Evolutionary conservation across 2,329 filamentous ascomycete genomes (phyloP).

Genomic region (Mycosphaerella sp.): DNA sequence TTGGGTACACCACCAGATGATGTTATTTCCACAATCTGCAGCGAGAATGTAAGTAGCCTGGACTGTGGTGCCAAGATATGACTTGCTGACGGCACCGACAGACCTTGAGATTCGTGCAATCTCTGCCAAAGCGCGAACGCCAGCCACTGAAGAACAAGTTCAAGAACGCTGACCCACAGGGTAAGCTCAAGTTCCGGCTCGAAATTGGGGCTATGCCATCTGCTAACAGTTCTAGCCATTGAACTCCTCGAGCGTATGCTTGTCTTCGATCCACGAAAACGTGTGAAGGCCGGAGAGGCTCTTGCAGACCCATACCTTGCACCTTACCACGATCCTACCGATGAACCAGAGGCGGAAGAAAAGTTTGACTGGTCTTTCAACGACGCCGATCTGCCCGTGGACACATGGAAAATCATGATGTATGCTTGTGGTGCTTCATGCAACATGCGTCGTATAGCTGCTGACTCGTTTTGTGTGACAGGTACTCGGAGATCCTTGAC

Average conservation of each 20-base stretch:
- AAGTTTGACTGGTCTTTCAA: conserved; percentile 99
- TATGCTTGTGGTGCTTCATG: conserved; percentile 42
- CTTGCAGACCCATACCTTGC: conserved; percentile 89
- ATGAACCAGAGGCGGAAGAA: conserved; percentile 91
- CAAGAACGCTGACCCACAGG: conserved; percentile 75
- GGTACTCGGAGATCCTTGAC: conserved; percentile 98
- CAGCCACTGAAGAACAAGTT: conserved; percentile 85
- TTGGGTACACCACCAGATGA: conserved; percentile 95
- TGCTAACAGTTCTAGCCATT: conserved; percentile 49
- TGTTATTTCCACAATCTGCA: conserved; percentile 97
- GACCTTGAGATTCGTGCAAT: conserved; percentile 96
- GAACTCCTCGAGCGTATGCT: conserved; percentile 95
- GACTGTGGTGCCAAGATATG: conserved; percentile 33
- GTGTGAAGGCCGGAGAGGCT: conserved; percentile 79
- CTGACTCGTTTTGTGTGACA: conserved; percentile 36
- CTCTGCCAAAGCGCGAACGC: conserved; percentile 86
- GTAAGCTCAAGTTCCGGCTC: conserved; percentile 1
- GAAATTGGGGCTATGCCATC: not conserved
- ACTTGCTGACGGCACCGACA: conserved; percentile 34
- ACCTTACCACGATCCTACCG: conserved; percentile 94
- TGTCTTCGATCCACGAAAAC: conserved; percentile 96
- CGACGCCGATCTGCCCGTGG: conserved; percentile 91
- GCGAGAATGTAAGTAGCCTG: conserved; percentile 67
- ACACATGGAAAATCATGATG: conserved; percentile 99
- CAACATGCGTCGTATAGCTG: not conserved